Conservation (phyloP, 257 asterid genomes). For the Solanum piurae region DNA sequence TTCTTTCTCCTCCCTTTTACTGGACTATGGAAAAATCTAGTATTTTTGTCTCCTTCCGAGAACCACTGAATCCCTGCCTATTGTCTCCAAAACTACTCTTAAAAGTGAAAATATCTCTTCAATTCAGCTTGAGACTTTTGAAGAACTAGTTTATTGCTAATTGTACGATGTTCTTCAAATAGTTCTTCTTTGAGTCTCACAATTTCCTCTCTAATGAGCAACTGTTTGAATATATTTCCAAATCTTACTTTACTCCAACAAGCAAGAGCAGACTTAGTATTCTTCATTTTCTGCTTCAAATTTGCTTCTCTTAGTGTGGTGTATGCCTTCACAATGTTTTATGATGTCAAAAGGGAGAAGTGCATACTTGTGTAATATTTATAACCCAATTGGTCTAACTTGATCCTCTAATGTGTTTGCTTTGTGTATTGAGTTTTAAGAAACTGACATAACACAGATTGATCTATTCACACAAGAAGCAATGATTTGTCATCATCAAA, state of each 20-base stretch:
- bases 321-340: no score
- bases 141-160: background rate
- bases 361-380: no score
- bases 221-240: background rate
- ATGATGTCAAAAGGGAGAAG: no score
- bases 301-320: no score
- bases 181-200: background rate
- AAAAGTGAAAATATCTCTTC: background rate
- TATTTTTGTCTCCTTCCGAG: background rate
- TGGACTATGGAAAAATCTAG: background rate
- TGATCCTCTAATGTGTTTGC: no score
- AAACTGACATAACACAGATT: no score
- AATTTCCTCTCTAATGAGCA: background rate
- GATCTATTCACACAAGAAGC: no score
- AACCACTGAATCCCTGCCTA: background rate
- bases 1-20: no score
- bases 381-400: no score
- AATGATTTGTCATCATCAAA: no score
- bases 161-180: background rate
- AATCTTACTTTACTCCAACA: background rate
- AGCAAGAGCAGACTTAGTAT: background rate
- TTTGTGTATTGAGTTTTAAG: no score
- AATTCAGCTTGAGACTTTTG: background rate
- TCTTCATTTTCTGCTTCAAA: background rate
- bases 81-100: background rate